phyloP scores from a whole-genome alignment of 768 basidiomycete genomes.

The Mycena crocata region DNA sequence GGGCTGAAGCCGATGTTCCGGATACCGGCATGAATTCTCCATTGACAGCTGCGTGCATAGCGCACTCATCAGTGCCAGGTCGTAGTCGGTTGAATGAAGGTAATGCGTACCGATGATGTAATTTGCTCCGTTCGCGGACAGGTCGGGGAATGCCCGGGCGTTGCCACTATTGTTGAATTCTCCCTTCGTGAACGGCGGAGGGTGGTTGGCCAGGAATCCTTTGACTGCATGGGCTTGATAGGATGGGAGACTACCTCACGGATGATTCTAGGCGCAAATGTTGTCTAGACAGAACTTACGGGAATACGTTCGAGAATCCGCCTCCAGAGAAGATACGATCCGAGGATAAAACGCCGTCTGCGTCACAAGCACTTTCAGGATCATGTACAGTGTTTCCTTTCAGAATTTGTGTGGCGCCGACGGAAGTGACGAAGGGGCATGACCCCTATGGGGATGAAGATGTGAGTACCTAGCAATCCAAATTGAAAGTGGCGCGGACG shows the following conservation, averaged over 20 bases:
- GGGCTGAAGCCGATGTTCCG: conserved; percentile 50
- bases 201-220: conserved; percentile 47
- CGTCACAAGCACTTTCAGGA: conserved; percentile 49
- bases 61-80: not conserved
- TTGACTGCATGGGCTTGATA: conserved; percentile 54
- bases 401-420: conserved; percentile 59
- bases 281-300: not conserved
- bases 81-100: not conserved
- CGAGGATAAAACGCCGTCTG: too few relatives aligned
- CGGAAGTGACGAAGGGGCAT: conserved; percentile 57
- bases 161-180: conserved; percentile 47
- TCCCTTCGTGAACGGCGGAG: conserved; percentile 30
- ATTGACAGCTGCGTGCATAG: conserved; percentile 39
- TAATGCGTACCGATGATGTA: conserved; percentile 54
- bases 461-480: conserved; percentile 19
- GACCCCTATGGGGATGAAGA: conserved; percentile 47
- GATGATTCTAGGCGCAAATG: too few relatives aligned
- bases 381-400: conserved; percentile 42
- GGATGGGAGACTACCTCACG: not conserved
- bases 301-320: conserved; percentile 48
- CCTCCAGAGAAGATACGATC: conserved; percentile 47
- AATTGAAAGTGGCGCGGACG: conserved; percentile 49
- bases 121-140: conserved; percentile 55
- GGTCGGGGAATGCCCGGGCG: conserved; percentile 56
- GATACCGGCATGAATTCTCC: conserved; percentile 36